These are phyloP conservation scores for Capsicum baccatum DNA, from an alignment of 257 asterid species.

Conservation along the genomic window DNA sequence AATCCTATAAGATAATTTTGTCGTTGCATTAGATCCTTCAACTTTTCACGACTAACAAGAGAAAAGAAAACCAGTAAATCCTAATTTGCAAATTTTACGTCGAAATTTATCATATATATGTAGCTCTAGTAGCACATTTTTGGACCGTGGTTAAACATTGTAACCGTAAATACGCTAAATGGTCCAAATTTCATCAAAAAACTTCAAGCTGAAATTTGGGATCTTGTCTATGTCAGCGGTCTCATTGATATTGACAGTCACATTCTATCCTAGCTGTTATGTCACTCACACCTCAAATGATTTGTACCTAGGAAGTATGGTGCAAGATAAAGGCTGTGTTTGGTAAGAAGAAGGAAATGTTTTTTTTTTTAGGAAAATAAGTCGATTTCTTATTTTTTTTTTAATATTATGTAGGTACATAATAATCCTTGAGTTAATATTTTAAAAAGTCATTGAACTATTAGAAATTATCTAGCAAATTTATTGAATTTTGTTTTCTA, in stretches of 20 bases:
- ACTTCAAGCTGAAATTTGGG: not conserved
- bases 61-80: not conserved
- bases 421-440: too few relatives aligned
- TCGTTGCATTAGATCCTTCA: not conserved
- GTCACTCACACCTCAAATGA: not conserved
- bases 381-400: not conserved
- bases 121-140: not conserved
- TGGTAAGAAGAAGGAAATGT: not conserved
- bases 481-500: too few relatives aligned
- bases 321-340: not conserved
- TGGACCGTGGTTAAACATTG: not conserved
- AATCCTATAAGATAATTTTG: too few relatives aligned
- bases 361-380: not conserved
- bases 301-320: not conserved
- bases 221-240: not conserved
- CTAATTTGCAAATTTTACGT: not conserved
- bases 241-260: not conserved
- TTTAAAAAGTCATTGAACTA: too few relatives aligned
- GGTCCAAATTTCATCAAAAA: not conserved
- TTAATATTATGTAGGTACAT: too few relatives aligned
- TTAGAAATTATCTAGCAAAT: too few relatives aligned
- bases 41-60: not conserved
- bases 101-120: not conserved
- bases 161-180: not conserved
- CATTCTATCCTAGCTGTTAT: not conserved